A percentile compares a stretch with the other conserved stretches of the same genome.
Evolutionary conservation across 805 yeast species (phyloP).

Genomic region (Tetrapisispora fleetii): DNA sequence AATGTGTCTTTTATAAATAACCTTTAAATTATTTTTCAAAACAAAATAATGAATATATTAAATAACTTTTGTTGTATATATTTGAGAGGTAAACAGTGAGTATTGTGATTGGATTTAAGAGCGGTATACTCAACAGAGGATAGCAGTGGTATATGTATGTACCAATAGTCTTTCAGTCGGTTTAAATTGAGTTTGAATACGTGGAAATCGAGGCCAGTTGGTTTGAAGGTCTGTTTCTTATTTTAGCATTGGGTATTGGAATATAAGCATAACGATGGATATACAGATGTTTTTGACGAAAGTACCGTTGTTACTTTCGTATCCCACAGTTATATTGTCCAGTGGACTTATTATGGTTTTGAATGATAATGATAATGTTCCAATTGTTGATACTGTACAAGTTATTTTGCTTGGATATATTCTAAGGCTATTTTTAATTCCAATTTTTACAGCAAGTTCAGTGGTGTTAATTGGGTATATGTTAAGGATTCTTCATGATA

Average conservation of each 20-base stretch:
- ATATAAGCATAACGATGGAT: not conserved
- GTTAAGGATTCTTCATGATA: not conserved
- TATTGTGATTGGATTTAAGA: too few relatives aligned
- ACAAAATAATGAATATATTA: not conserved
- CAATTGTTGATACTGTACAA: not conserved
- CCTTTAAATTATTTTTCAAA: too few relatives aligned
- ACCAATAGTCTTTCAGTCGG: too few relatives aligned
- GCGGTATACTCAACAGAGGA: too few relatives aligned
- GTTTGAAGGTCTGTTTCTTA: not conserved
- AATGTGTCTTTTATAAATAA: too few relatives aligned
- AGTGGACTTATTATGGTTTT: slow-evolving; percentile 14
- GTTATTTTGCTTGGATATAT: slow-evolving; percentile 1
- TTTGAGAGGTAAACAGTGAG: too few relatives aligned
- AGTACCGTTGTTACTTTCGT: slow-evolving; percentile 25
- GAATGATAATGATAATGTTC: not conserved
- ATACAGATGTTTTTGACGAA: slow-evolving; percentile 14
- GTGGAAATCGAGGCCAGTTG: too few relatives aligned
- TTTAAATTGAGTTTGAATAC: too few relatives aligned
- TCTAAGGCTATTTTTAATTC: slow-evolving; percentile 10
- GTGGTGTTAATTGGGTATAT: slow-evolving; percentile 8
- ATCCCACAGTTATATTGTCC: slow-evolving; percentile 26
- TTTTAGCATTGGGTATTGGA: too few relatives aligned
- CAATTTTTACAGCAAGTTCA: slow-evolving; percentile 15
- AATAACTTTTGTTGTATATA: not conserved
- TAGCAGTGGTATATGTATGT: too few relatives aligned